Conservation (phyloP, 2,329 filamentous ascomycete species). For the Xylaria sp. region DNA sequence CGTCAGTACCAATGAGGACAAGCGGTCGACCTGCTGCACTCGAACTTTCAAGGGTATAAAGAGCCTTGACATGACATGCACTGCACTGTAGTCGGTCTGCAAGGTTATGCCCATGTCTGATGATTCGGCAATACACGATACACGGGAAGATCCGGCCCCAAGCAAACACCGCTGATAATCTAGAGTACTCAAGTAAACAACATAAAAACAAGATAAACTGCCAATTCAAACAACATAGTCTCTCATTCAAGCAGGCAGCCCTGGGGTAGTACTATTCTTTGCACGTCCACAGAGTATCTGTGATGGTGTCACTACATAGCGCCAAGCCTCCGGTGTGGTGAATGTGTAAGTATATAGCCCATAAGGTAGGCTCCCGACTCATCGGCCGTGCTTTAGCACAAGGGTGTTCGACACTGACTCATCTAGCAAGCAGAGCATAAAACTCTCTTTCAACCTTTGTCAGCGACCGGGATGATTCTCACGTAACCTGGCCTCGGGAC, state of each 20-base stretch:
- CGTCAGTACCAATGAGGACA: too few species aligned
- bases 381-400: background rate
- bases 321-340: background rate
- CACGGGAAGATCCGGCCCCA: background rate
- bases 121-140: background rate
- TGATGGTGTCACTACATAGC: background rate
- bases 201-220: background rate
- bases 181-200: too few species aligned
- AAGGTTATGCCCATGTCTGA: background rate
- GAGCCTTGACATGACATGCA: background rate
- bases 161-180: background rate
- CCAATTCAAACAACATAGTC: background rate
- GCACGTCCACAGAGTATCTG: too few species aligned
- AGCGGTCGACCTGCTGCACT: background rate
- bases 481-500: background rate
- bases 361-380: background rate
- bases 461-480: constrained; percentile 12
- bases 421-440: background rate
- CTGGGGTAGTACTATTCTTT: background rate
- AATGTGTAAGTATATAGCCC: background rate
- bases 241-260: background rate
- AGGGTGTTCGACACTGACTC: background rate
- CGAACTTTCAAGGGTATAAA: background rate
- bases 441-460: background rate
- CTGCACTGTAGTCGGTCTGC: background rate